Base-by-base conservation (phyloP, 176 grass and related monocot species). In the Musa beccarii region DNA sequence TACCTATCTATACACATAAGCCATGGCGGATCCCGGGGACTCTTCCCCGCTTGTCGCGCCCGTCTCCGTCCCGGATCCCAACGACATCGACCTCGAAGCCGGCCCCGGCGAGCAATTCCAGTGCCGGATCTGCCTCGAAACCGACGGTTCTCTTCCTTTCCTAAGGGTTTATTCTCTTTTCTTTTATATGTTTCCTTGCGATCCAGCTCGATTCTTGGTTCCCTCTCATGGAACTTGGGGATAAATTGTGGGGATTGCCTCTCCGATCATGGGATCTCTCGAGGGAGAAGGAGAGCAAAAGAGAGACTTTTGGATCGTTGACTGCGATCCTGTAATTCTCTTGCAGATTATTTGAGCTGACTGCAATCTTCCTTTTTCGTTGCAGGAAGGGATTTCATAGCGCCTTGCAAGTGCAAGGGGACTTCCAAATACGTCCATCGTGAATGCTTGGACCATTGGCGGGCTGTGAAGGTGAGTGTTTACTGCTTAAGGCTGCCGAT, bases 81-180 rank as follows among this genome's bases (percentile, higher is more conserved):
- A 75, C 22, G 90, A 97, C 89, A 91, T 93, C 75, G 90, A 97
- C 94, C 84, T 97, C 68, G 94, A 97, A 85, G 84, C 88, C 55
- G 90, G 88, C 1, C 85, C 51, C 25, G 88, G 88, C 56, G 94
- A 91, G 51, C 94, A 97, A 79, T 84, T 93, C 12, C 94, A 97
- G 88, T 97, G 94, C 84, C 90, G 94, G 89, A 97, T 97, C 85
- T 97, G 94, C 80, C 94, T 97, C 64, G 94, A 97, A 83, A 89
- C 86, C 20, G 94, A 97, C 76, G 94, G 86, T 92, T 22, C 73
- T 59, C 9, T 19, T 59, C 59, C 9, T 11, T 24, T 22, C 11
- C 23, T 10, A 28, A 11, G 22, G 21, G 63, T 3, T 9, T 4
- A 1, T 53, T 54, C 52, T 15, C 23, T 69, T 15, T 69, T 22